Evolutionary conservation across 2,329 filamentous ascomycete species (phyloP).

Genomic region (Microascus cirrosus): DNA sequence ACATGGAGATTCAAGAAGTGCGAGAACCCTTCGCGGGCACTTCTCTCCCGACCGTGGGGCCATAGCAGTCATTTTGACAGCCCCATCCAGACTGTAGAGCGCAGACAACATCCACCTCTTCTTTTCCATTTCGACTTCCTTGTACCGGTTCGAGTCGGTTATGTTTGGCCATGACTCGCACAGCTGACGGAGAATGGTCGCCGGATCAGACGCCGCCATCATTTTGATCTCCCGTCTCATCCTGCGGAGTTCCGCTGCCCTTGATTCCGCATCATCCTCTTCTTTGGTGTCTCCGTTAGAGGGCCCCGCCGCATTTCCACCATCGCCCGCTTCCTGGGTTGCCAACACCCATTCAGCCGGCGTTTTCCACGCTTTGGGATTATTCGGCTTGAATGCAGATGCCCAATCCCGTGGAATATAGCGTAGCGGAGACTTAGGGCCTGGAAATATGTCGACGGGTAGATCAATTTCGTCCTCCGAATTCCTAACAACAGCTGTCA

Average conservation of each 20-base stretch:
- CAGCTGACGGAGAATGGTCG: slow-evolving; percentile 41
- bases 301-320: background rate
- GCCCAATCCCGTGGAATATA: slow-evolving; percentile 6
- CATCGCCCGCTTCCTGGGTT: slow-evolving; percentile 8
- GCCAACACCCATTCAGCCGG: slow-evolving; percentile 29
- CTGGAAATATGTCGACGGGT: slow-evolving; percentile 6
- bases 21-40: slow-evolving; percentile 25
- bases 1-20: slow-evolving; percentile 42
- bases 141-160: slow-evolving; percentile 33
- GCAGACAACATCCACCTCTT: slow-evolving; percentile 52
- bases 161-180: slow-evolving; percentile 36
- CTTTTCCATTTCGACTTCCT: slow-evolving; percentile 41
- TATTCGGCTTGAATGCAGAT: slow-evolving; percentile 16
- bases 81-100: slow-evolving; percentile 33
- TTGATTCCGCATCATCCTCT: background rate
- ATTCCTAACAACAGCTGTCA: background rate
- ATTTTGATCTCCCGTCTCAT: slow-evolving; percentile 42
- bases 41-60: slow-evolving; percentile 9
- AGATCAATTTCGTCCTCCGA: slow-evolving; percentile 7
- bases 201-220: slow-evolving; percentile 41
- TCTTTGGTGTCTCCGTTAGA: background rate
- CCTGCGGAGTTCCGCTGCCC: slow-evolving; percentile 6
- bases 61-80: slow-evolving; percentile 9
- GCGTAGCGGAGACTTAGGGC: slow-evolving; percentile 3
- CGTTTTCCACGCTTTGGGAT: slow-evolving; percentile 31